Conservation (phyloP, 139 green algal species). For the Bryopsis sp. region DNA sequence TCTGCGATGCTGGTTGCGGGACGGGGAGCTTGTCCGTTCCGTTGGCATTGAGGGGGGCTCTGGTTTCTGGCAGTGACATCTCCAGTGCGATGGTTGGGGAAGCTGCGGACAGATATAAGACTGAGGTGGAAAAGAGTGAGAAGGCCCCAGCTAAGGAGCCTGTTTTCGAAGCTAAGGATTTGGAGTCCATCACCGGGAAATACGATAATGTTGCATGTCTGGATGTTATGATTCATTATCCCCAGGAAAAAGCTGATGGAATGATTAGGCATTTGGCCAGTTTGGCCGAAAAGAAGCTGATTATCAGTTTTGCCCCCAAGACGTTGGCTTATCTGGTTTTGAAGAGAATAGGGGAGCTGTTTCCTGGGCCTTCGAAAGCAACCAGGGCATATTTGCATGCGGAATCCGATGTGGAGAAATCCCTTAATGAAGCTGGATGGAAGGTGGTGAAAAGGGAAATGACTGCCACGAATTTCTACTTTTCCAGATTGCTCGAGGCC, state of each 20-base stretch:
- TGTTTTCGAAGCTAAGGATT: constrained; percentile 15
- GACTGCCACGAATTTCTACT: constrained; percentile 98
- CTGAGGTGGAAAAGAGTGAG: constrained; percentile 28
- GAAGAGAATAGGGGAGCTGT: constrained; percentile 94
- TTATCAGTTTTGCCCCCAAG: constrained; percentile 95
- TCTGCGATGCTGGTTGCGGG: constrained; percentile 89
- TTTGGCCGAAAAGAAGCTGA: constrained; percentile 72
- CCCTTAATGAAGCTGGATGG: constrained; percentile 64
- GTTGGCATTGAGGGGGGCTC: constrained; percentile 67
- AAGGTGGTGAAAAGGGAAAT: constrained; percentile 87
- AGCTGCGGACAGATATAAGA: constrained; percentile 45
- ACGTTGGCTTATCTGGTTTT: constrained; percentile 65
- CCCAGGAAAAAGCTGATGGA: constrained; percentile 82
- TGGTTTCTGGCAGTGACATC: constrained; percentile 85
- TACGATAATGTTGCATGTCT: constrained; percentile 95
- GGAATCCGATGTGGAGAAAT: constrained; percentile 87
- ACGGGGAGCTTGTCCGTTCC: constrained; percentile 79
- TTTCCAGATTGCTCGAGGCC: constrained; percentile 84
- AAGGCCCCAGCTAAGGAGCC: constrained; percentile 12
- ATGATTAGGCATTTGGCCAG: constrained; percentile 91
- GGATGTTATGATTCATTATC: constrained; percentile 99
- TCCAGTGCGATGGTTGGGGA: constrained; percentile 70
- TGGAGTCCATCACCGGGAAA: constrained; percentile 57
- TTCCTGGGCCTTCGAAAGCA: constrained; percentile 88
- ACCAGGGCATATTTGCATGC: constrained; percentile 94